Evolutionary conservation across 495 filamentous ascomycete species (phyloP).

Genomic region (Astrothelium macrocarpum): DNA sequence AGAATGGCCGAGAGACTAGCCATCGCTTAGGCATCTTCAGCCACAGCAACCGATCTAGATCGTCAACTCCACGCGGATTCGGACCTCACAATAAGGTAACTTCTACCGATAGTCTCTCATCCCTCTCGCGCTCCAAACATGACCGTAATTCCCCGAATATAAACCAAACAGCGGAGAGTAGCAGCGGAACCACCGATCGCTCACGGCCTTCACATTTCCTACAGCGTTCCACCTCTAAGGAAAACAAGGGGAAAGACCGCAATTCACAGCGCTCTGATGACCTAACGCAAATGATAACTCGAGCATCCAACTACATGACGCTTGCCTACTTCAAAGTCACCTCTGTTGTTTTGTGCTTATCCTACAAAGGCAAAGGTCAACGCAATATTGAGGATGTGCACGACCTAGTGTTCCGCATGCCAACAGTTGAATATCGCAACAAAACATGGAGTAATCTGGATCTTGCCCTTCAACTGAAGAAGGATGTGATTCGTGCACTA

Average conservation of each 20-base stretch:
- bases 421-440: slow-evolving; percentile 89
- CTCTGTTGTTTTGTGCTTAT: slow-evolving; percentile 87
- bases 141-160: slow-evolving; percentile 36
- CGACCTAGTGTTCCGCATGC: slow-evolving; percentile 92
- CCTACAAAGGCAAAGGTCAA: slow-evolving; percentile 91
- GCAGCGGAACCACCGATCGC: slow-evolving; percentile 32
- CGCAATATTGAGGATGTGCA: slow-evolving; percentile 94
- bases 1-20: slow-evolving; percentile 12
- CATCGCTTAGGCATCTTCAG: slow-evolving; percentile 28
- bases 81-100: slow-evolving; percentile 4
- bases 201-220: slow-evolving; percentile 46
- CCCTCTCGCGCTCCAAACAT: slow-evolving; percentile 7
- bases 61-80: not conserved
- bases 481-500: slow-evolving; percentile 83
- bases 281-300: slow-evolving; percentile 93
- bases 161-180: slow-evolving; percentile 29
- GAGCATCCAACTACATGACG: slow-evolving; percentile 95
- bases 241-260: slow-evolving; percentile 39
- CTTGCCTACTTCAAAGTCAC: slow-evolving; percentile 91
- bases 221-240: slow-evolving; percentile 37
- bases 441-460: slow-evolving; percentile 99
- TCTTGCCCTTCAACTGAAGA: slow-evolving; percentile 82
- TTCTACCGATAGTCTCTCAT: slow-evolving; percentile 12
- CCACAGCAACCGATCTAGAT: slow-evolving; percentile 5
- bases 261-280: slow-evolving; percentile 61